These are phyloP conservation scores for Immersiporthe knoxdaviesiana DNA, from an alignment of 2,329 filamentous ascomycete species.

Conservation along the genomic window DNA sequence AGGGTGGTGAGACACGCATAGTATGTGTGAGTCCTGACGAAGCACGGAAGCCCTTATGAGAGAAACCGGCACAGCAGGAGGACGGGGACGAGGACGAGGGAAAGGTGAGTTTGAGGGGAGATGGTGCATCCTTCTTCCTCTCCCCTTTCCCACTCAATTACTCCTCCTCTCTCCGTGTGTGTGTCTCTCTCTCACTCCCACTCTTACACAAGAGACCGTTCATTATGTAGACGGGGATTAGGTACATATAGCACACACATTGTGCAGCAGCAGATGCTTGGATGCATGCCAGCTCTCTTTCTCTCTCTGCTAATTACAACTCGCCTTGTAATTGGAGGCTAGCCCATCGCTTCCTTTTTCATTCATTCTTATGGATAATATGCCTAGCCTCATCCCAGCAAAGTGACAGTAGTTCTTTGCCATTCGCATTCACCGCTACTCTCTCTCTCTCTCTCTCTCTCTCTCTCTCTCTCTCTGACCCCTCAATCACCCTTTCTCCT, in stretches of 20 bases:
- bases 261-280: not conserved
- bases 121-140: not conserved
- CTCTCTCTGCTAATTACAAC: too few relatives aligned
- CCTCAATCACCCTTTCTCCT: not conserved
- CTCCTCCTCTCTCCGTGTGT: not conserved
- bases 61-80: not conserved
- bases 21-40: not conserved
- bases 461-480: not conserved
- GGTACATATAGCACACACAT: not conserved
- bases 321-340: too few relatives aligned
- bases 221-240: not conserved
- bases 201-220: not conserved
- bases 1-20: not conserved
- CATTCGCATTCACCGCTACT: not conserved
- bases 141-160: not conserved
- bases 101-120: not conserved
- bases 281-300: too few relatives aligned
- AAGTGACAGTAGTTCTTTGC: not conserved
- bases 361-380: too few relatives aligned
- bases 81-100: not conserved
- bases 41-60: not conserved
- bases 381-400: not conserved
- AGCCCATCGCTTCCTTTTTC: too few relatives aligned
- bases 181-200: too few relatives aligned
- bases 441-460: not conserved